Evolutionary conservation across 345 rosid species (phyloP).

Genomic region (Arabidopsis suecica): DNA sequence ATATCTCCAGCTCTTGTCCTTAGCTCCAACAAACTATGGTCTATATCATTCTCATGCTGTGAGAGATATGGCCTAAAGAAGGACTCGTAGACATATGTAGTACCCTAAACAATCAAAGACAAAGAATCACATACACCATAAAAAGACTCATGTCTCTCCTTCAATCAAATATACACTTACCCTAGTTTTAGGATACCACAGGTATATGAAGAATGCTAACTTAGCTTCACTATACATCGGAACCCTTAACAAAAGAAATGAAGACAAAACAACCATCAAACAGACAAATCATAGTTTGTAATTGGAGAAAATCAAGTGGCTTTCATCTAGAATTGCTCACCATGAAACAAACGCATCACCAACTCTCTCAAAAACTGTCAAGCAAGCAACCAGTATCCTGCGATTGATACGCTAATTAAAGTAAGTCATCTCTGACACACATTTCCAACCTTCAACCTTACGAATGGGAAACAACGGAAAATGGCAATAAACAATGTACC

Average conservation of each 20-base stretch:
- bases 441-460: neutral
- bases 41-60: slow-evolving; percentile 72
- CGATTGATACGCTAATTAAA: neutral
- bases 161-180: slow-evolving; percentile 45
- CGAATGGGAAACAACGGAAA: neutral
- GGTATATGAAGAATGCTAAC: slow-evolving; percentile 73
- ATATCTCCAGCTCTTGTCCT: slow-evolving; percentile 59
- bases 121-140: neutral
- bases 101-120: slow-evolving; percentile 51
- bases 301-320: neutral
- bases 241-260: slow-evolving; percentile 57
- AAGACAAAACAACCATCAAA: slow-evolving; percentile 22
- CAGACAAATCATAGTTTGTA: neutral
- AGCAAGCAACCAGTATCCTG: slow-evolving; percentile 81
- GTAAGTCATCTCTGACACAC: neutral
- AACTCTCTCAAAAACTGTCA: slow-evolving; percentile 72
- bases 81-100: slow-evolving; percentile 60
- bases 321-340: slow-evolving; percentile 41
- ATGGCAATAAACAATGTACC: slow-evolving; percentile 47
- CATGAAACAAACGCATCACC: slow-evolving; percentile 78
- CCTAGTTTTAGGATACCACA: slow-evolving; percentile 80
- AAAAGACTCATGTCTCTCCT: neutral
- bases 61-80: slow-evolving; percentile 57
- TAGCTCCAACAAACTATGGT: slow-evolving; percentile 62
- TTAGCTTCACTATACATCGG: slow-evolving; percentile 86